Conservation (phyloP, 2,329 filamentous ascomycete species). For the Rhexocercosporidium sp. region DNA sequence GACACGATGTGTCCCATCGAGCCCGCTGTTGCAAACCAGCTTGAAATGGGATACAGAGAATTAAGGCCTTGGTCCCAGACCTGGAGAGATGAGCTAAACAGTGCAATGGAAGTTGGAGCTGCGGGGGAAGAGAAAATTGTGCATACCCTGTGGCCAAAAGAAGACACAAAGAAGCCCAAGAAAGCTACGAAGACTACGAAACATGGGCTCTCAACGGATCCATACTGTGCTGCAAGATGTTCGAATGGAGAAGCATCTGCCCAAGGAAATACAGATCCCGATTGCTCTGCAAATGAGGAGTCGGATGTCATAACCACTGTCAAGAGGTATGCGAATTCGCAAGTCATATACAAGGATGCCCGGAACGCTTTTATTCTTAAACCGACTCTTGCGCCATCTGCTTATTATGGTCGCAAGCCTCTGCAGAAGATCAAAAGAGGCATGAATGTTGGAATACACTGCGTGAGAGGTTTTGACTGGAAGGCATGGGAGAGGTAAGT, state of each 20-base stretch:
- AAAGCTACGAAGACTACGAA: slow-evolving; percentile 37
- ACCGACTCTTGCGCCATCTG: slow-evolving; percentile 82
- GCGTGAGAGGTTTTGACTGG: slow-evolving; percentile 89
- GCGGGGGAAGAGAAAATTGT: slow-evolving; percentile 90
- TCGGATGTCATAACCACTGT: slow-evolving; percentile 36
- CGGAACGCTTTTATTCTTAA: slow-evolving; percentile 83
- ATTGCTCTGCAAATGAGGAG: slow-evolving; percentile 28
- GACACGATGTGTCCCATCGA: slow-evolving; percentile 94
- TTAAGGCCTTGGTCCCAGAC: slow-evolving; percentile 88
- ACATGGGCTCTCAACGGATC: slow-evolving; percentile 48
- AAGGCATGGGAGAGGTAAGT: slow-evolving; percentile 68
- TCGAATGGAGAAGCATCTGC: slow-evolving; percentile 64
- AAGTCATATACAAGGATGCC: slow-evolving; percentile 85
- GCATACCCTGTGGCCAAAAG: slow-evolving; percentile 76
- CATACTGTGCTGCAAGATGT: slow-evolving; percentile 64
- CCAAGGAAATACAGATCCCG: slow-evolving; percentile 52
- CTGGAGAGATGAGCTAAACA: slow-evolving; percentile 89
- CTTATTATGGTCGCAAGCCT: slow-evolving; percentile 81
- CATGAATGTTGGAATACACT: slow-evolving; percentile 78
- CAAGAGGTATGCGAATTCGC: slow-evolving; percentile 72
- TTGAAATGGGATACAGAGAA: slow-evolving; percentile 89
- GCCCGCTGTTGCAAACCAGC: slow-evolving; percentile 82
- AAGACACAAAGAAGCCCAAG: slow-evolving; percentile 44
- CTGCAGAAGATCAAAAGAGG: slow-evolving; percentile 82
- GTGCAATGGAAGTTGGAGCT: slow-evolving; percentile 88